Evolutionary conservation across 441 rosid genomes (phyloP).

Genomic region (Eutrema salsugineum): DNA sequence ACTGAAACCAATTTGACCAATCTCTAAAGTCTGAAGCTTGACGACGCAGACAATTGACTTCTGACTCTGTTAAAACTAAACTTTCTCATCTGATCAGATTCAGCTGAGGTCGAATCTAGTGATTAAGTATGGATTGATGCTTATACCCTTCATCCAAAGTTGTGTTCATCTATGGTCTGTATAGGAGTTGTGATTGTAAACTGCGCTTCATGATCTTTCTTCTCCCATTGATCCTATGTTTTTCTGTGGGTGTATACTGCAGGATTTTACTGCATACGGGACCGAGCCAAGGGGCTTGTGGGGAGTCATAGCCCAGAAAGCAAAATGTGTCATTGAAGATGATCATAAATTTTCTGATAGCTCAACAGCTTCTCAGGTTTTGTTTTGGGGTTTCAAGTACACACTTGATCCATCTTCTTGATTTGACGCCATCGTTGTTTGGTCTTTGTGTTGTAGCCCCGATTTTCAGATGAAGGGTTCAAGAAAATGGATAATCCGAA

Average conservation of each 20-base stretch:
- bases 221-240: background rate
- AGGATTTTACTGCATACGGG: constrained; percentile 69
- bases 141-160: background rate
- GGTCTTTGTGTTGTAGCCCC: constrained; percentile 1
- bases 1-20: background rate
- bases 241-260: constrained; percentile 17
- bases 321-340: constrained; percentile 83
- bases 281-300: constrained; percentile 75
- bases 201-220: background rate
- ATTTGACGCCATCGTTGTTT: constrained; percentile 1
- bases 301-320: constrained; percentile 90
- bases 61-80: background rate
- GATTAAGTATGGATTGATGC: background rate
- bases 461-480: constrained; percentile 34
- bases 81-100: background rate
- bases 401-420: background rate
- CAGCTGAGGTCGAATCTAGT: background rate
- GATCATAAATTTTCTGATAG: constrained; percentile 46
- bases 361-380: constrained; percentile 30
- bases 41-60: background rate
- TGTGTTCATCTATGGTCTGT: background rate
- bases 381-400: constrained; percentile 39
- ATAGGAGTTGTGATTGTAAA: background rate
- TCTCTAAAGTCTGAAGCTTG: background rate
- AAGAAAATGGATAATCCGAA: constrained; percentile 69